Conservation (phyloP, 164 flowering plant genomes). For the Piper longum region DNA sequence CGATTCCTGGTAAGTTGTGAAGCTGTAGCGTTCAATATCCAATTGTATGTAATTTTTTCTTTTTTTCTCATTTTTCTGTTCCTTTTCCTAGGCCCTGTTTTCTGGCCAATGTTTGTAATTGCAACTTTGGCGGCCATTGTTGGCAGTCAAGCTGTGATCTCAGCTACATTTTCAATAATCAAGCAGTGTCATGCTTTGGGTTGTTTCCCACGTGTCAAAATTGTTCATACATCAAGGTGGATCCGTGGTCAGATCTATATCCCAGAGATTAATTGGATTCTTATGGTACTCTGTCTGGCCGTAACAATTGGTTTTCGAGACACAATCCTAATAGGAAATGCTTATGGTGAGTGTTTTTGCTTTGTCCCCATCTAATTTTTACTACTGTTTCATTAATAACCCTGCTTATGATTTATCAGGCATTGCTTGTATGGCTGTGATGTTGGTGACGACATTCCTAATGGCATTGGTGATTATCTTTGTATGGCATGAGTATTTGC, state of each 20-base stretch:
- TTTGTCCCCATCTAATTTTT: neutral
- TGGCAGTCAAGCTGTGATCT: conserved; percentile 55
- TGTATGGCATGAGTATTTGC: conserved; percentile 33
- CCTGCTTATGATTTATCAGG: conserved; percentile 28
- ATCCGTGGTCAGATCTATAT: conserved; percentile 45
- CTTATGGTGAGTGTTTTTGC: conserved; percentile 37
- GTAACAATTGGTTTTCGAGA: conserved; percentile 40
- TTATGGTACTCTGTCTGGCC: conserved; percentile 46
- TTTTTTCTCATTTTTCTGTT: neutral
- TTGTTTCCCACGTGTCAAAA: conserved; percentile 70
- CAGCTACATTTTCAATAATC: conserved; percentile 48
- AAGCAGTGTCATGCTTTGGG: conserved; percentile 57
- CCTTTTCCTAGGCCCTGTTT: conserved; percentile 22
- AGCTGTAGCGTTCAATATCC: too few species aligned
- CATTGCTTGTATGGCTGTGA: conserved; percentile 30
- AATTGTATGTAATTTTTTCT: neutral
- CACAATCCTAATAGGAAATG: conserved; percentile 43
- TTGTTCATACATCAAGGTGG: conserved; percentile 47
- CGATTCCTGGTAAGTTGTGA: conserved; percentile 41
- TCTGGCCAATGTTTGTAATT: conserved; percentile 48
- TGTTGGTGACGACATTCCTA: conserved; percentile 46
- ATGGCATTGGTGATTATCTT: conserved; percentile 39
- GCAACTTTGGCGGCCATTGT: conserved; percentile 53
- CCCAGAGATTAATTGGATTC: conserved; percentile 72
- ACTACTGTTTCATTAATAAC: neutral